These are phyloP conservation scores for Solanum habrochaites DNA, from an alignment of 257 asterid species.

Conservation along the genomic window DNA sequence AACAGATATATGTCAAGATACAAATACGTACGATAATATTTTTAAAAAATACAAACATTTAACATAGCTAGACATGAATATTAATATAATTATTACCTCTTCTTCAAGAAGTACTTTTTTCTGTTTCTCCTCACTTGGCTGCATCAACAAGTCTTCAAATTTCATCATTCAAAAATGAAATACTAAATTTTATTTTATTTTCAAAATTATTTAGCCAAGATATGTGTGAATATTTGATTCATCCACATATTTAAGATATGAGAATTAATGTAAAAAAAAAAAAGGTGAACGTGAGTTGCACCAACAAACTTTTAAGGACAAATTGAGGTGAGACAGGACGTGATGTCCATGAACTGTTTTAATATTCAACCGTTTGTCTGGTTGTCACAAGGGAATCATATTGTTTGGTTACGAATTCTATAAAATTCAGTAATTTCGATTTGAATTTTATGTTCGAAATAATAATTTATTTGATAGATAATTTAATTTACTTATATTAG, in stretches of 20 bases:
- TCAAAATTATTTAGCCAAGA: neutral
- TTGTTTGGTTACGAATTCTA: neutral
- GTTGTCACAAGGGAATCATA: neutral
- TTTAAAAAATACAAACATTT: neutral
- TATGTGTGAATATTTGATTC: neutral
- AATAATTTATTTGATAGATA: neutral
- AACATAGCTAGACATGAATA: neutral
- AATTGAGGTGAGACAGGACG: slow-evolving; percentile 12
- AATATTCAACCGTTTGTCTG: slow-evolving; percentile 1
- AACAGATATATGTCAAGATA: neutral
- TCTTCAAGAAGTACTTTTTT: slow-evolving; percentile 35
- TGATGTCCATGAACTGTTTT: slow-evolving; percentile 8
- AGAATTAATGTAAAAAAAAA: neutral
- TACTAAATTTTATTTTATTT: neutral
- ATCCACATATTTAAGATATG: neutral
- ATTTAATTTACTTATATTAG: neutral
- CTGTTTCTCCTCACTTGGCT: slow-evolving; percentile 42
- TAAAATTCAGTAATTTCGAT: neutral
- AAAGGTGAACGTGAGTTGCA: slow-evolving; percentile 9
- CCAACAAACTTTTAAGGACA: neutral
- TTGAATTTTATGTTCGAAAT: neutral
- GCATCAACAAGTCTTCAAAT: slow-evolving; percentile 87
- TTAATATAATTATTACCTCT: slow-evolving; percentile 25
- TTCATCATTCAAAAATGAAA: slow-evolving; percentile 37
- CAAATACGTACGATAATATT: neutral